phyloP scores from a whole-genome alignment of 1,284 basidiomycete genomes.

The Rhodotorula sp. region DNA sequence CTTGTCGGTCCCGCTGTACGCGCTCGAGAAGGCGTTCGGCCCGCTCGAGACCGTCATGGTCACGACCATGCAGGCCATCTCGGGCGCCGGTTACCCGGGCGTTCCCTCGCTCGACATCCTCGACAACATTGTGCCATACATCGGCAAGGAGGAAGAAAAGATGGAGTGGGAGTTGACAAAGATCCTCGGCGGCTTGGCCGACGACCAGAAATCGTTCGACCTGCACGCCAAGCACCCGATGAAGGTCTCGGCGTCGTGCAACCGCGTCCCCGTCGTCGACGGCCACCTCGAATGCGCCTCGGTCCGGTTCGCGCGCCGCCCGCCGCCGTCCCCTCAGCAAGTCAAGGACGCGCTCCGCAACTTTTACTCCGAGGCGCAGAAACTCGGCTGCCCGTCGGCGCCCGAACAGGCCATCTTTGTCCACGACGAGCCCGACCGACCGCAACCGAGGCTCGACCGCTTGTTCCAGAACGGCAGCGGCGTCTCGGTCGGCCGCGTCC shows the following conservation, averaged over 20 bases:
- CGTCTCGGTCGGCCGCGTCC: slow-evolving; percentile 85
- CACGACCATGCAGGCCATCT: slow-evolving; percentile 97
- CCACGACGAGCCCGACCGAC: slow-evolving; percentile 83
- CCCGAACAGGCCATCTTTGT: slow-evolving; percentile 84
- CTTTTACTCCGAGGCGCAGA: slow-evolving; percentile 75
- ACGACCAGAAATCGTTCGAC: slow-evolving; percentile 67
- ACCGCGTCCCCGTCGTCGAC: slow-evolving; percentile 88
- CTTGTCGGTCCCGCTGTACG: slow-evolving; percentile 84
- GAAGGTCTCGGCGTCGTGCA: slow-evolving; percentile 85
- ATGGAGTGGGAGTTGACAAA: slow-evolving; percentile 98
- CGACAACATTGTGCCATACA: slow-evolving; percentile 95
- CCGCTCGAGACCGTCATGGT: slow-evolving; percentile 85
- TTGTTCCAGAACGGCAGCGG: slow-evolving; percentile 77
- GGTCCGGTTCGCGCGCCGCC: slow-evolving; percentile 74
- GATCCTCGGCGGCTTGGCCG: slow-evolving; percentile 79
- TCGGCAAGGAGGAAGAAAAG: slow-evolving; percentile 82
- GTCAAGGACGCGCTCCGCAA: slow-evolving; percentile 74
- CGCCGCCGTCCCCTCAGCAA: slow-evolving; percentile 81
- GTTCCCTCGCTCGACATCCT: slow-evolving; percentile 86
- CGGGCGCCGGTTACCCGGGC: slow-evolving; percentile 94
- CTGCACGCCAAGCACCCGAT: slow-evolving; percentile 77
- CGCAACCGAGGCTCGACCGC: slow-evolving; percentile 18
- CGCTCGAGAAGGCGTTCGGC: slow-evolving; percentile 88
- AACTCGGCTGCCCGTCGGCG: slow-evolving; percentile 79
- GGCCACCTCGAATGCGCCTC: slow-evolving; percentile 87